Conservation (phyloP, 805 yeast genomes). For the Myxozyma vanderwaltii region DNA sequence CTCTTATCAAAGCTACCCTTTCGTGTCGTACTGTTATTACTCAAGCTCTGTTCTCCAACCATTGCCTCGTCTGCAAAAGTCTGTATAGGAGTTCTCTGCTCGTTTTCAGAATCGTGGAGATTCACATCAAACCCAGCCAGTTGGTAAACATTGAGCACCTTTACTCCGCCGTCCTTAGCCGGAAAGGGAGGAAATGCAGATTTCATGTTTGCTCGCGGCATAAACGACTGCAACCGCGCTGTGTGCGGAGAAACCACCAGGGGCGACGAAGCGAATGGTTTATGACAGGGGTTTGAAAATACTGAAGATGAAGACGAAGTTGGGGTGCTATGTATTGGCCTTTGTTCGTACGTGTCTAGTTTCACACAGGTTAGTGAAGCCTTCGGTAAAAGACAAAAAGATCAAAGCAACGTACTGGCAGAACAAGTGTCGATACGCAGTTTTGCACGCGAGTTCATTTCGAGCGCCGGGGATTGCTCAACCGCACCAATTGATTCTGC, state of each 20-base stretch:
- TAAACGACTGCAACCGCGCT: neutral
- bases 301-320: neutral
- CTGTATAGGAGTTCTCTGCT: neutral
- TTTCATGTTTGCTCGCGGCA: constrained; percentile 38
- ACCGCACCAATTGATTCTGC: neutral
- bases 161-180: constrained; percentile 39
- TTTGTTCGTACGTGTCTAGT: neutral
- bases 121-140: constrained; percentile 49
- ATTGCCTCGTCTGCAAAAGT: neutral
- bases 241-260: neutral
- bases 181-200: constrained; percentile 47
- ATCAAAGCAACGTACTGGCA: constrained; percentile 7
- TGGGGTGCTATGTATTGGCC: neutral
- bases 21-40: neutral
- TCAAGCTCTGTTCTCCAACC: neutral
- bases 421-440: constrained; percentile 13
- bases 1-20: too few relatives aligned
- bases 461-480: neutral
- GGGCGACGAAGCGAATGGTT: neutral
- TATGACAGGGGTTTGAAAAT: neutral
- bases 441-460: constrained; percentile 1
- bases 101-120: neutral
- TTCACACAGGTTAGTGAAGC: neutral
- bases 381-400: neutral
- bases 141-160: constrained; percentile 43